phyloP scores from a whole-genome alignment of 148 eudicot species.

The Polygonum maritimum region DNA sequence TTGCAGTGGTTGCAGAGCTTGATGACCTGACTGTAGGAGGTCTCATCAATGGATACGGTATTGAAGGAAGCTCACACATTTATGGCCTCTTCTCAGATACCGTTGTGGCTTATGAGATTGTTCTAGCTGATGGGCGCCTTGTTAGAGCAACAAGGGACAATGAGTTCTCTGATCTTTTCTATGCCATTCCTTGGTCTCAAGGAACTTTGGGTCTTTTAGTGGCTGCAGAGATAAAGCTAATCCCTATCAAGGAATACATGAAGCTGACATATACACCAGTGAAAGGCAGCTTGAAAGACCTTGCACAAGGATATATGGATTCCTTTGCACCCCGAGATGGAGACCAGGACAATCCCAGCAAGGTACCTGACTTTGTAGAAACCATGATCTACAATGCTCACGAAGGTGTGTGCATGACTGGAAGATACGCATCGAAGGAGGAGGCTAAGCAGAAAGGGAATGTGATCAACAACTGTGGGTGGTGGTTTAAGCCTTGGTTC shows the following conservation, averaged over 20 bases:
- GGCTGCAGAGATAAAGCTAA: constrained; percentile 12
- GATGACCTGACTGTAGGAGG: constrained; percentile 12
- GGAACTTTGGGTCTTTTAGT: constrained; percentile 14
- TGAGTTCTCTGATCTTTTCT: constrained; percentile 11
- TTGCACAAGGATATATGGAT: constrained; percentile 9
- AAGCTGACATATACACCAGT: constrained; percentile 10
- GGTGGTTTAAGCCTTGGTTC: constrained; percentile 11
- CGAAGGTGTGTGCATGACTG: constrained; percentile 11
- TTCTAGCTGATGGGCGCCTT: constrained; percentile 14
- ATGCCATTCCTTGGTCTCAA: constrained; percentile 14
- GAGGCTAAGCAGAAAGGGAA: constrained; percentile 11
- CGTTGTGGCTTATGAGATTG: constrained; percentile 12
- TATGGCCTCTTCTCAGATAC: constrained; percentile 13
- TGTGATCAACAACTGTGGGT: constrained; percentile 11
- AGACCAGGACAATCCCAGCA: constrained; percentile 10
- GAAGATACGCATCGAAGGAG: constrained; percentile 11
- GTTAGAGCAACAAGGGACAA: constrained; percentile 11
- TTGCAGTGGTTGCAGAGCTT: constrained; percentile 12
- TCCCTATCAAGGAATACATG: constrained; percentile 14
- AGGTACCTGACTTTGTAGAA: constrained; percentile 13
- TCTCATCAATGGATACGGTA: constrained; percentile 13
- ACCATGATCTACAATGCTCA: constrained; percentile 7
- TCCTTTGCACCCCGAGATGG: constrained; percentile 11
- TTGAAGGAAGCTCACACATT: constrained; percentile 12
- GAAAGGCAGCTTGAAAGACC: constrained; percentile 3